A percentile compares a stretch with the other conserved stretches of the same genome.
These are phyloP conservation scores for Chiua virens DNA, from an alignment of 768 basidiomycete genomes.

Conservation along the genomic window DNA sequence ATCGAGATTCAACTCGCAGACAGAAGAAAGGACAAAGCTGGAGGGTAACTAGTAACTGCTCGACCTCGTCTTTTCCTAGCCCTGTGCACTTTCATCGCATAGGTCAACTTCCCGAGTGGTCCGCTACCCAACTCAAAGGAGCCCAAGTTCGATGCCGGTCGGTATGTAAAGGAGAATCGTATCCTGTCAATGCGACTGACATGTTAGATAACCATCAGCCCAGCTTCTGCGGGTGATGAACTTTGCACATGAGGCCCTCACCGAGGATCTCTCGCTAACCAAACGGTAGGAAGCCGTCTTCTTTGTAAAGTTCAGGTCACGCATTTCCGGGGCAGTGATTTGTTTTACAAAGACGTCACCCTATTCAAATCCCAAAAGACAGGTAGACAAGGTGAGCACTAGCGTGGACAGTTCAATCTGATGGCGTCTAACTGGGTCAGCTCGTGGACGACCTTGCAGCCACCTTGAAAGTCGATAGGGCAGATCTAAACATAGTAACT, in stretches of 20 bases:
- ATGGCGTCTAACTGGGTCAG: slow-evolving; percentile 38
- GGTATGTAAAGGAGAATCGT: slow-evolving; percentile 30
- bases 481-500: slow-evolving; percentile 75
- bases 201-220: slow-evolving; percentile 41
- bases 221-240: slow-evolving; percentile 68
- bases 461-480: slow-evolving; percentile 69
- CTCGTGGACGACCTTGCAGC: slow-evolving; percentile 89
- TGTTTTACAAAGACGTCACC: slow-evolving; percentile 82
- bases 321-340: slow-evolving; percentile 52
- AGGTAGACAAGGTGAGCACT: slow-evolving; percentile 72
- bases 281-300: slow-evolving; percentile 50
- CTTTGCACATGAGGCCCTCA: slow-evolving; percentile 65
- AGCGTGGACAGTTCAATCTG: background rate
- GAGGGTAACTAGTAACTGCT: slow-evolving; percentile 36
- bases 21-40: slow-evolving; percentile 31
- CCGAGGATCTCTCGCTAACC: slow-evolving; percentile 53
- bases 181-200: background rate
- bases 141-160: slow-evolving; percentile 40
- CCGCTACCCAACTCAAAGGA: slow-evolving; percentile 37
- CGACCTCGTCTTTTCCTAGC: background rate
- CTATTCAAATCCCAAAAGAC: slow-evolving; percentile 77
- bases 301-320: slow-evolving; percentile 6
- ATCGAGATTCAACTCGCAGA: slow-evolving; percentile 37
- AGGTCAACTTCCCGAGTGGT: slow-evolving; percentile 26
- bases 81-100: background rate